Base-by-base conservation (phyloP, 2,329 filamentous ascomycete genomes). In the Ceratocystis harringtonii region DNA sequence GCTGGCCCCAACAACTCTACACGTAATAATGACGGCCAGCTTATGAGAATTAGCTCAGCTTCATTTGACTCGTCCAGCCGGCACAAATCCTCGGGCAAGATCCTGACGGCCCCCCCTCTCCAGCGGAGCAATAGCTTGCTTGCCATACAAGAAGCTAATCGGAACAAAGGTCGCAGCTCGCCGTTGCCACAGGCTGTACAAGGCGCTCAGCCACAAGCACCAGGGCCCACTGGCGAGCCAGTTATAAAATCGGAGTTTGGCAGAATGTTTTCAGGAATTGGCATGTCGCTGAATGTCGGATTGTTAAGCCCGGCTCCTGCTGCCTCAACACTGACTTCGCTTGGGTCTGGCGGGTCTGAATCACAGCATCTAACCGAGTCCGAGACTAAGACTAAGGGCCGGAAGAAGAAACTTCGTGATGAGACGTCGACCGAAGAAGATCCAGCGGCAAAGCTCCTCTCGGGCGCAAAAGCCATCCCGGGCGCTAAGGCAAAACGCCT, bases 221-320 rank as follows among this genome's bases (percentile, higher is more conserved):
- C 88, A 64, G 89, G 88, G 2, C 89, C 90, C 5, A 84, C 85
- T 15, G 88, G 87, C 17, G 91, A 96, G 73, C 88, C 90, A 10
- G 88, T 88, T 55, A 95, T 96, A 72, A 96, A 96, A 79, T 95
- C 86, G 72, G 92, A 96, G 73, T 92, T 96, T 73, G 92, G 92
- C 32, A 86, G 90, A 68, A 95, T 96, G 81, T 96, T 96, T 75
- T 90, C 90, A 19, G 92, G 92, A n/a, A 90, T 97, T 69, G 92
- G 79, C 67, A 82, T 78, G 69, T 82, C 79, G 68, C 79, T 81
- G 41, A 78, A 75, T 50, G 78, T 81, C 67, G 78, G 77, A 28
- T 75, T 79, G 44, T 78, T 81, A 15, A 83, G 80, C 70, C 81
- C 82, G 1, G 76, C 79, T 2, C 74, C 80, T 0, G 76, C 79